Percentiles rank a stretch among this genome's conserved stretches.
phyloP scores from a whole-genome alignment of 257 asterid genomes.

The Pogostemon cablin region DNA sequence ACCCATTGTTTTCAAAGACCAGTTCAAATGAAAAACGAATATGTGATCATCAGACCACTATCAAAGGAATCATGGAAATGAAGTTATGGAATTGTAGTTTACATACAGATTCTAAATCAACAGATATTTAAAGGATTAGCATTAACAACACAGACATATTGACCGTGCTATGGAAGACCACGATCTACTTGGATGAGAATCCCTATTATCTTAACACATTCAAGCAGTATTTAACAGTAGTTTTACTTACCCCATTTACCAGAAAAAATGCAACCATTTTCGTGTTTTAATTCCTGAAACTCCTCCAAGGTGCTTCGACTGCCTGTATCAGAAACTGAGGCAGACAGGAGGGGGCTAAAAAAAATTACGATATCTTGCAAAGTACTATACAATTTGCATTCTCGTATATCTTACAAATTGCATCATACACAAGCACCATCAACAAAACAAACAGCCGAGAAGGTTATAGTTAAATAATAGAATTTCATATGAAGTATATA shows the following conservation, averaged over 20 bases:
- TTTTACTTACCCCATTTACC: conserved; percentile 70
- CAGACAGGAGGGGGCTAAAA: conserved; percentile 10
- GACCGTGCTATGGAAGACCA: background rate
- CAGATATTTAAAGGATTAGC: conserved; percentile 4
- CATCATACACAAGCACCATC: conserved; percentile 13
- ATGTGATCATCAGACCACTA: conserved; percentile 22
- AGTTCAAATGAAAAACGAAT: conserved; percentile 17
- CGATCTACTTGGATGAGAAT: background rate
- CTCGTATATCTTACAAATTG: background rate
- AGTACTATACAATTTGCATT: background rate
- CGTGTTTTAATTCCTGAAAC: conserved; percentile 45
- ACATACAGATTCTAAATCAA: conserved; percentile 1
- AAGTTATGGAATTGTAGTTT: conserved; percentile 12
- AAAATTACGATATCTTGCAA: background rate
- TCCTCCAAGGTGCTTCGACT: conserved; percentile 69
- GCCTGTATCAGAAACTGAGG: conserved; percentile 88
- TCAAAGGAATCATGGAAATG: conserved; percentile 8
- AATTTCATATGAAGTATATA: conserved; percentile 8
- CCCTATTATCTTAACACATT: background rate
- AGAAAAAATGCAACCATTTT: conserved; percentile 35
- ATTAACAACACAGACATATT: conserved; percentile 7
- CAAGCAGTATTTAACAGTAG: conserved; percentile 3
- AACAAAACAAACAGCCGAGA: conserved; percentile 11
- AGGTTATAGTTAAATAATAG: conserved; percentile 17
- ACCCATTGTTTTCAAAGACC: conserved; percentile 13